Evolutionary conservation across 768 basidiomycete species (phyloP), one percentile per base, ranked within the genome.

Genomic region (Leccinum pellstonianum): DNA sequence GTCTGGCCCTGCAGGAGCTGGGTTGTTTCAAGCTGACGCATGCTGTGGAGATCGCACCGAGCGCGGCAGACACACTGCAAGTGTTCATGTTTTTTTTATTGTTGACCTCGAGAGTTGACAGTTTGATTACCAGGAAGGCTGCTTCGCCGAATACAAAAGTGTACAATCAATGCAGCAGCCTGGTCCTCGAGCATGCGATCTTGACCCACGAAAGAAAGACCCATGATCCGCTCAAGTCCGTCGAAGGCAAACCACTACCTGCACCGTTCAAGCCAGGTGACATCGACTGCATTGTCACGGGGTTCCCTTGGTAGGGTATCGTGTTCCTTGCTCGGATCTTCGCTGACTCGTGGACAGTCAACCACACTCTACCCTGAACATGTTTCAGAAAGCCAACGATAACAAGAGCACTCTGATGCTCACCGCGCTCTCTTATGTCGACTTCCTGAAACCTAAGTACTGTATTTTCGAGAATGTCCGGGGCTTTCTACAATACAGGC

Each of bases 131-230:
- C 59, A 67, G 58, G 58, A 87, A 85, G 52, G 73, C 78, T 21
- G 87, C 90, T 62, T 82, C 80, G 11, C 76, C 82, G 1, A 63
- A 77, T 2, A 78, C 81, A 2, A 72, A 73, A 2, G 81, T 90
- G 0, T 86, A 86, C 62, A 91, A 91, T 56, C 86, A 90, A 57
- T 91, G 89, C 60, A 81, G 83, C 2, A 93, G 92, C 62, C 67
- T 77, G 7, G 76, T 90, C 21, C 77, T 91, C 3, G 75, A 77
- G 1, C 82, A 86, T 60, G 80, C 82, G 0, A 77, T 90, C 64
- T 84, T 86, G 70, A 71, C 72, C 4, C 70, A 81, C n/a, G 65
- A 75, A 47, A 78, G 79, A 5, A 80, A 79, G 60, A 50, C 72
- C 3, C 63, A 76, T 6, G 76, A 80, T 6, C 66, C 70, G 0